Base-by-base conservation (phyloP, 1,284 basidiomycete genomes). In the Hemileia vastatrix region DNA sequence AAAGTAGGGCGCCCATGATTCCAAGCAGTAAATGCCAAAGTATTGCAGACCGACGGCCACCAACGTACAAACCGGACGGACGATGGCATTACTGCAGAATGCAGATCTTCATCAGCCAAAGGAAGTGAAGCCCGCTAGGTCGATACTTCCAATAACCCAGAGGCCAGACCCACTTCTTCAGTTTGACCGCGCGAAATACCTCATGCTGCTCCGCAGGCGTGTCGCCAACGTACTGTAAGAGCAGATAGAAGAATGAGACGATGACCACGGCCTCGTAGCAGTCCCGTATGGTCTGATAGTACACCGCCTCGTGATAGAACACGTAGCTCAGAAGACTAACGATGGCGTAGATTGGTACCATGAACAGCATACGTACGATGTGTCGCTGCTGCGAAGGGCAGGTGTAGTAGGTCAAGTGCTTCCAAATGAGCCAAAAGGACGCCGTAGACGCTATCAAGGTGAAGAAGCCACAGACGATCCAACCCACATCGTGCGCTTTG, bases 51-150 rank as follows among this genome's bases (percentile, higher is more conserved):
- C 79, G 5, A 88, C 82, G 0, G 86, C 83, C 2, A 69, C 78
- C 3, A 87, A 73, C 0, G 85, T 86, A 1, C 84, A 84, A n/a
- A 79, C 68, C 1, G 86, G 86, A 63, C 86, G 79, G 32, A 86
- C 73, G 53, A 87, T 81, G 74, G 85, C 86, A 69, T 88, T n/a
- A 88, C 71, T 90, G 87, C n/a, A 88, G 77, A 6, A 89, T 83
- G 18, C 82, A 83, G 83, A 86, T 86, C 76, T 88, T 88, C 83
- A 86, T 86, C 51, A 86, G 73, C 72, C 87, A 86, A 36, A 89
- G 75, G 70, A 88, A 88, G 67, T 84, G 83, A 15, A 87, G 74
- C 0, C 83, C 85, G 68, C 85, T 83, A 0, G 86, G 86, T 67
- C 84, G 84, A 78, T 81, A 82, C 63, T 81, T 82, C 59, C 86